Conservation (phyloP, 1,139 yeast species). For the Yarrowia galli region DNA sequence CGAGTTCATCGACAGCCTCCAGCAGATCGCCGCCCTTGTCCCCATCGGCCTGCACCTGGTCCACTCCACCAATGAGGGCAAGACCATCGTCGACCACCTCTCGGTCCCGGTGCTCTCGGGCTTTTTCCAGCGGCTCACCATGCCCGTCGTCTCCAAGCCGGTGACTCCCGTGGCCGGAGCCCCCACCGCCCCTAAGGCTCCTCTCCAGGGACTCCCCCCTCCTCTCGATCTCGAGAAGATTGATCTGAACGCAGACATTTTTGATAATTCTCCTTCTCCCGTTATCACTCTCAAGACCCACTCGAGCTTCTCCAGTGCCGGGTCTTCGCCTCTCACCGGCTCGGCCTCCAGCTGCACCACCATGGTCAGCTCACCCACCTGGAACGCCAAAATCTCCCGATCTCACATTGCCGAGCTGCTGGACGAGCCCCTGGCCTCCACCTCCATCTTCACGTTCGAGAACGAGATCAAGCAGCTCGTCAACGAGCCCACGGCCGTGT, state of each 20-base stretch:
- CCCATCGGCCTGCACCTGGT: conserved; percentile 3
- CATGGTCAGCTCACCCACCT: conserved; percentile 27
- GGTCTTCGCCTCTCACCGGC: conserved; percentile 15
- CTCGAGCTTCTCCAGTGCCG: conserved; percentile 19
- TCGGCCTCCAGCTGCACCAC: conserved; percentile 34
- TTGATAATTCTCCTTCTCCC: conserved; percentile 19
- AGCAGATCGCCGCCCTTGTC: background rate
- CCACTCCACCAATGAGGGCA: background rate
- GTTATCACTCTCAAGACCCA: conserved; percentile 2
- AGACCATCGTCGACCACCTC: conserved; percentile 3
- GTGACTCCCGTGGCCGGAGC: background rate
- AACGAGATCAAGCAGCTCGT: conserved; percentile 23
- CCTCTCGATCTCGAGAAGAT: conserved; percentile 2
- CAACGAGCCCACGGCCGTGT: conserved; percentile 28
- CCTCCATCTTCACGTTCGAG: conserved; percentile 10
- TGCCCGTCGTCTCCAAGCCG: background rate
- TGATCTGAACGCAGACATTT: background rate
- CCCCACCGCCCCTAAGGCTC: background rate
- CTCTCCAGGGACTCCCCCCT: background rate
- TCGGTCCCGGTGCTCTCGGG: conserved; percentile 17
- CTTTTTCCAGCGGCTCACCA: conserved; percentile 11
- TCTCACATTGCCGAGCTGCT: conserved; percentile 23
- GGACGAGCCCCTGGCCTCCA: conserved; percentile 20
- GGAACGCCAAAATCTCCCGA: conserved; percentile 12
- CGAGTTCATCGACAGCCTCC: conserved; percentile 9